phyloP scores from a whole-genome alignment of 345 rosid species.

The Cardamine occulta region DNA sequence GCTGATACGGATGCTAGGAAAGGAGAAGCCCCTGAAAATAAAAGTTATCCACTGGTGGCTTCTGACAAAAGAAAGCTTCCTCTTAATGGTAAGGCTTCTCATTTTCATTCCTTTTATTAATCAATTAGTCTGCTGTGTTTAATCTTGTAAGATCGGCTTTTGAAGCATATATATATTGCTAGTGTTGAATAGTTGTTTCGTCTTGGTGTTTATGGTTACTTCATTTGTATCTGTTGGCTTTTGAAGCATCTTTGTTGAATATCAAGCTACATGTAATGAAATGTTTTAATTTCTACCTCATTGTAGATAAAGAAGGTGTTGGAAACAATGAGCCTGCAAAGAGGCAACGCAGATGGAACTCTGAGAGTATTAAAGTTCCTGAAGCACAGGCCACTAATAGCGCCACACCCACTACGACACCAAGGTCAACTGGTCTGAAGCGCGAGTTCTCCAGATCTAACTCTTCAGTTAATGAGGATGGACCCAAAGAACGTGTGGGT shows the following conservation, averaged over 20 bases:
- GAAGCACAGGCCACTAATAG: constrained; percentile 59
- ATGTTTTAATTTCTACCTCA: constrained; percentile 7
- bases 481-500: constrained; percentile 89
- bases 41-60: constrained; percentile 45
- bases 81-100: constrained; percentile 55
- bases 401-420: constrained; percentile 57
- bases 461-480: constrained; percentile 64
- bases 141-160: not conserved
- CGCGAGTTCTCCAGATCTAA: constrained; percentile 70
- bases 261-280: constrained; percentile 8
- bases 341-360: constrained; percentile 89
- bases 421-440: constrained; percentile 57
- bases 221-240: not conserved
- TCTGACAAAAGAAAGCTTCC: constrained; percentile 81
- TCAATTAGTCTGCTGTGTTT: not conserved
- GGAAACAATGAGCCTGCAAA: constrained; percentile 71
- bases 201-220: no score
- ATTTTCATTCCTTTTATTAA: not conserved
- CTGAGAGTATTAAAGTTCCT: constrained; percentile 64
- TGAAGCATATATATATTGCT: constrained; percentile 18
- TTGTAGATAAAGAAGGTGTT: constrained; percentile 70
- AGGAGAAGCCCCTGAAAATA: constrained; percentile 51
- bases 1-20: constrained; percentile 32
- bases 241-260: not conserved
- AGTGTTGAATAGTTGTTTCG: not conserved